Percentiles rank a stretch among this genome's conserved stretches.
These are phyloP conservation scores for Aspergillus affinis DNA, from an alignment of 495 filamentous ascomycete species.

Conservation along the genomic window DNA sequence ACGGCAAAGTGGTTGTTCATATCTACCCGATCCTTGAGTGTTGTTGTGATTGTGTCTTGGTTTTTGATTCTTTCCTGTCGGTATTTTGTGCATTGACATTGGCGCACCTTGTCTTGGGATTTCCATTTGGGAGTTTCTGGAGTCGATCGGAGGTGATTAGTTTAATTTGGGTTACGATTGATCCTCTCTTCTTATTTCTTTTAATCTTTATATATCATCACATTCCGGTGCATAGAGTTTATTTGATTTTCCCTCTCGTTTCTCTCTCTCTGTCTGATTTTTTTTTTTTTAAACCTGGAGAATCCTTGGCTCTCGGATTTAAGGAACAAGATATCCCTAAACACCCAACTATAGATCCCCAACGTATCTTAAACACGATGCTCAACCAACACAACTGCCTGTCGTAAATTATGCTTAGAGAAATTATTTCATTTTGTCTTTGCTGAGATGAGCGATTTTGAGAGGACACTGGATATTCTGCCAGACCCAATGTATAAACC, in stretches of 20 bases:
- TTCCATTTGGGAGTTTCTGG: neutral
- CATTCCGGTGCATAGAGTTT: neutral
- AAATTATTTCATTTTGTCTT: too few relatives aligned
- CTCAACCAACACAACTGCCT: too few relatives aligned
- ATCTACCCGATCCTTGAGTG: neutral
- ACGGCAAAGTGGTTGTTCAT: neutral
- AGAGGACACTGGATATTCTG: too few relatives aligned
- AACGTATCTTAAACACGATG: too few relatives aligned
- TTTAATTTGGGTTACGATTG: neutral
- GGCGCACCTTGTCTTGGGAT: neutral
- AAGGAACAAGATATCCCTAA: too few relatives aligned
- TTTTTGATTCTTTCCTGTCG: neutral
- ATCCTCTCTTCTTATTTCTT: neutral
- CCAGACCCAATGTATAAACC: too few relatives aligned
- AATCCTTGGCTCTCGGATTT: too few relatives aligned
- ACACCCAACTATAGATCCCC: too few relatives aligned
- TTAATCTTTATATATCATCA: slow-evolving; percentile 1
- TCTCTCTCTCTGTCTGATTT: neutral
- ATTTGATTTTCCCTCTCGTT: neutral
- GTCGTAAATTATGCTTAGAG: too few relatives aligned
- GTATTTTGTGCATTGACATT: slow-evolving; percentile 8
- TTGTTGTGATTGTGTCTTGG: slow-evolving; percentile 4
- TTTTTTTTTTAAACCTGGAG: neutral
- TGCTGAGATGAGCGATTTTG: too few relatives aligned
- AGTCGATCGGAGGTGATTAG: neutral